These are phyloP conservation scores for Zygnema cylindricum DNA, from an alignment of 139 green algal genomes.

Conservation along the genomic window DNA sequence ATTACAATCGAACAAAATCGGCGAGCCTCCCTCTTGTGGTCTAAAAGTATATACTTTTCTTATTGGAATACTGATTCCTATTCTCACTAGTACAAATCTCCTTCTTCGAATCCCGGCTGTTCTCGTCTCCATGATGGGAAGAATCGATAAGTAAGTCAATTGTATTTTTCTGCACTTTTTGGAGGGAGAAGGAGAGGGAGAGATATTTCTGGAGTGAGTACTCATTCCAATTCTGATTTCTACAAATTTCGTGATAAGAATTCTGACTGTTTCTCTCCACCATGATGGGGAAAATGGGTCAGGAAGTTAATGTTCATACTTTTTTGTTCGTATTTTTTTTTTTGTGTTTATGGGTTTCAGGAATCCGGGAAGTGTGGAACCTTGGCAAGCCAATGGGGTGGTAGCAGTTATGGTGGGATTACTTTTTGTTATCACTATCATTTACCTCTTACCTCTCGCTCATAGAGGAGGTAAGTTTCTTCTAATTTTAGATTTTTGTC, in stretches of 20 bases:
- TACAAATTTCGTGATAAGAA: no score
- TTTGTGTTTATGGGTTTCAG: no score
- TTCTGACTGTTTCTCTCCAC: no score
- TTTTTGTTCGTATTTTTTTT: no score
- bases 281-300: no score
- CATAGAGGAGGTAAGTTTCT: background rate
- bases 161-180: background rate
- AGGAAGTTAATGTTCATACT: no score
- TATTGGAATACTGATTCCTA: background rate
- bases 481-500: background rate
- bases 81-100: background rate
- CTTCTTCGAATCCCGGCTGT: background rate
- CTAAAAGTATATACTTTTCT: no score
- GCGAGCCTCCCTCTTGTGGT: no score
- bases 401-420: background rate
- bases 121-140: background rate
- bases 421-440: background rate
- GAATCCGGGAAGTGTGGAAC: background rate
- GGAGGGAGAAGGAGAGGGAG: no score
- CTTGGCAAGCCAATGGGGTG: slow-evolving; percentile 12
- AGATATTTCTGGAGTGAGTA: no score
- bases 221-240: no score
- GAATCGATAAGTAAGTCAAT: background rate
- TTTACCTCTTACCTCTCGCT: slow-evolving; percentile 24
- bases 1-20: no score